Conservation (phyloP, 2,329 filamentous ascomycete genomes). For the Colletotrichum tabaci region DNA sequence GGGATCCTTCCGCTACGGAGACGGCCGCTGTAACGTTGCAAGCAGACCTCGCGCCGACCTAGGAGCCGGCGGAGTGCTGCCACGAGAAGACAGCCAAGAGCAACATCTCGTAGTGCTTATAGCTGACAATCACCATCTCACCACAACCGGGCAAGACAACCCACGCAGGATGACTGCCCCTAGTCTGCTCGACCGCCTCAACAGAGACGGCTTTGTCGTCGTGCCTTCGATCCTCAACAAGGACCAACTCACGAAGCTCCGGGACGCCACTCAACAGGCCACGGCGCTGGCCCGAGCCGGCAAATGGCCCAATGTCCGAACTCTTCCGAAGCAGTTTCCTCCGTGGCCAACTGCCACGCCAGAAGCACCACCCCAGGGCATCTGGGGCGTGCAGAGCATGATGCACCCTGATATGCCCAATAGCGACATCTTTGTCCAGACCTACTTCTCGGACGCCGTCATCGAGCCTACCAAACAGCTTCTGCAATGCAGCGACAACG, state of each 20-base stretch:
- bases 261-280: slow-evolving; percentile 70
- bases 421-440: slow-evolving; percentile 72
- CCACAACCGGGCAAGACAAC: not conserved
- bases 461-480: slow-evolving; percentile 76
- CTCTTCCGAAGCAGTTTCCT: slow-evolving; percentile 91
- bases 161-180: slow-evolving; percentile 19
- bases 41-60: not conserved
- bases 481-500: slow-evolving; percentile 69
- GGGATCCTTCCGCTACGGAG: slow-evolving; percentile 17
- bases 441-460: slow-evolving; percentile 81
- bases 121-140: not conserved
- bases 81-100: not conserved
- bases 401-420: slow-evolving; percentile 80
- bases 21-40: slow-evolving; percentile 34
- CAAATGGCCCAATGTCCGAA: slow-evolving; percentile 85
- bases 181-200: slow-evolving; percentile 67
- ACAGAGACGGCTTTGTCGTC: slow-evolving; percentile 82
- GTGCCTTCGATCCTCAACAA: slow-evolving; percentile 75
- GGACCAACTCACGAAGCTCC: slow-evolving; percentile 70
- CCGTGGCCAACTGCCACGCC: slow-evolving; percentile 74
- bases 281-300: slow-evolving; percentile 76
- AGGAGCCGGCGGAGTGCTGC: not conserved
- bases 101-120: not conserved
- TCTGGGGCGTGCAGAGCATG: slow-evolving; percentile 92
- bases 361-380: slow-evolving; percentile 71